A percentile compares a stretch with the other conserved stretches of the same genome.
These are phyloP conservation scores for Pichia nanzhaoensis DNA, from an alignment of 805 yeast species.

Conservation along the genomic window DNA sequence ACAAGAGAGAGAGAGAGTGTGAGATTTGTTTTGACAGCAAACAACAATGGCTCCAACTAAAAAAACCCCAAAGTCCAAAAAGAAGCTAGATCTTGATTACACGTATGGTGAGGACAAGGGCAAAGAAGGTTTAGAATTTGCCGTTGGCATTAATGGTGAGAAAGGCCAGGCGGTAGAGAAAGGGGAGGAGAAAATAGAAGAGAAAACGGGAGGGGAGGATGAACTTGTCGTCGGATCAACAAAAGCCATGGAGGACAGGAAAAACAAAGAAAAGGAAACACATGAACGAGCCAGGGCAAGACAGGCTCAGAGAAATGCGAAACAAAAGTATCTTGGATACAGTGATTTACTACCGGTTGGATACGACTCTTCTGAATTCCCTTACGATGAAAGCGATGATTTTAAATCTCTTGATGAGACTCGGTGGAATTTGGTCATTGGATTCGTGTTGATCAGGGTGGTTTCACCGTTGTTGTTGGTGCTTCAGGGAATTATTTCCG, in stretches of 20 bases:
- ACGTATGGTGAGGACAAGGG: slow-evolving; percentile 9
- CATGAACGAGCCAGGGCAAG: background rate
- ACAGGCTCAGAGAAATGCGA: background rate
- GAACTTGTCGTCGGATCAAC: slow-evolving; percentile 17
- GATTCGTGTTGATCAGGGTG: slow-evolving; percentile 23
- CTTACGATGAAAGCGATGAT: slow-evolving; percentile 9
- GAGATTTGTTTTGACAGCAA: no score
- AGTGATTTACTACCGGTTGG: slow-evolving; percentile 4
- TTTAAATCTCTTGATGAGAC: slow-evolving; percentile 10
- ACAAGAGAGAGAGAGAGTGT: no score
- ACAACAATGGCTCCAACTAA: background rate
- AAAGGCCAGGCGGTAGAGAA: background rate
- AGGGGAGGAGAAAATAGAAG: slow-evolving; percentile 1
- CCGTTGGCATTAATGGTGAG: slow-evolving; percentile 7
- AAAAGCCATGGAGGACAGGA: background rate
- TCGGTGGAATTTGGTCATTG: slow-evolving; percentile 26
- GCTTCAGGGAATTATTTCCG: slow-evolving; percentile 18
- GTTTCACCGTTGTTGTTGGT: slow-evolving; percentile 24
- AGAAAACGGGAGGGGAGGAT: slow-evolving; percentile 10
- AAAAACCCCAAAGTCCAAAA: background rate
- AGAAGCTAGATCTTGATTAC: slow-evolving; percentile 4
- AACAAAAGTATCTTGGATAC: slow-evolving; percentile 12
- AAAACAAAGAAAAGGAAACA: background rate
- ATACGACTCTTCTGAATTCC: slow-evolving; percentile 9
- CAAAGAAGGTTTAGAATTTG: background rate